A percentile compares a stretch with the other conserved stretches of the same genome.
Conservation (phyloP, 2,329 filamentous ascomycete genomes). For the Dactylellina cionopaga region DNA sequence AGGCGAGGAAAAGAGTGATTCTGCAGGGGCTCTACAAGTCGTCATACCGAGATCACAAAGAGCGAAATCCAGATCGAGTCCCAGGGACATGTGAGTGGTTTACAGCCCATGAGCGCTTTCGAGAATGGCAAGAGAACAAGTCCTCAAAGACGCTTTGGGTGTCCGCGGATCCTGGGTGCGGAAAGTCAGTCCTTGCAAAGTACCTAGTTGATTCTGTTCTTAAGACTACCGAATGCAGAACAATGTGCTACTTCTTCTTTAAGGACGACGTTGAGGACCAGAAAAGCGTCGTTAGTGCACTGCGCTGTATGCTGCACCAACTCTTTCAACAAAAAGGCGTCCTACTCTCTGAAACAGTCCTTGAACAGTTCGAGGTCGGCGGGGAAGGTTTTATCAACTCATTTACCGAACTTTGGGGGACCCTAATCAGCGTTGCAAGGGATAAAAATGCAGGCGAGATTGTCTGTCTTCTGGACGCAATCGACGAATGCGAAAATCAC, state of each 20-base stretch:
- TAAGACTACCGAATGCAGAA: slow-evolving; percentile 10
- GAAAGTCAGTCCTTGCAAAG: too few species aligned
- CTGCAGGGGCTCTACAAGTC: neutral
- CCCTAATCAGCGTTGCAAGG: neutral
- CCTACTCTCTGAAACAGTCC: slow-evolving; percentile 40
- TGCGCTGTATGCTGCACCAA: slow-evolving; percentile 61
- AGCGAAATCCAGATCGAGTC: slow-evolving; percentile 14
- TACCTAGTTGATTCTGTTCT: slow-evolving; percentile 60
- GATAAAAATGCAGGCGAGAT: too few species aligned
- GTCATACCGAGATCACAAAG: neutral
- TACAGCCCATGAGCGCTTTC: slow-evolving; percentile 7
- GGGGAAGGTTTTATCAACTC: neutral
- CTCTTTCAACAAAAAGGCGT: slow-evolving; percentile 57
- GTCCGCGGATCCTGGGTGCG: slow-evolving; percentile 63
- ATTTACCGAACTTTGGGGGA: slow-evolving; percentile 24
- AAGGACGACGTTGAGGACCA: slow-evolving; percentile 4
- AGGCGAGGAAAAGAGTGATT: neutral
- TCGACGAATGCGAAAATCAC: slow-evolving; percentile 61
- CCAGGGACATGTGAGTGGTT: slow-evolving; percentile 21
- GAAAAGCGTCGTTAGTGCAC: slow-evolving; percentile 55
- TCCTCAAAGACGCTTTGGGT: slow-evolving; percentile 59
- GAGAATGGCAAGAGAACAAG: slow-evolving; percentile 23
- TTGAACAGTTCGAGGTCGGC: neutral
- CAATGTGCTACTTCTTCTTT: slow-evolving; percentile 11
- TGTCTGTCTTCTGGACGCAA: slow-evolving; percentile 60